Evolutionary conservation across 129 eudicot genomes (phyloP).

Genomic region (Rutidosis leptorrhynchoides): DNA sequence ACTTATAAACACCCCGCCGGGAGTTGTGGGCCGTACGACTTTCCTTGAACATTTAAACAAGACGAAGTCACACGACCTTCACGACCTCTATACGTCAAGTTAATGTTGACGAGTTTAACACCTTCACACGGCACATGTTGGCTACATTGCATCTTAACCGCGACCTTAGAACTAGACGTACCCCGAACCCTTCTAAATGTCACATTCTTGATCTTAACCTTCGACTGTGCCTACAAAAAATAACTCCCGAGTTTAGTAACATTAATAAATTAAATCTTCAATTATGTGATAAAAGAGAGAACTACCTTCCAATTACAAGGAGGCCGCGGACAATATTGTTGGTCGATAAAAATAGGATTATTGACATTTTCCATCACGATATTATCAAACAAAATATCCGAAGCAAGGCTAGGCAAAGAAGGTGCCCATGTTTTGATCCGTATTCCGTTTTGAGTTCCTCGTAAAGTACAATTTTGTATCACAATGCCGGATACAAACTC

Average conservation of each 20-base stretch:
- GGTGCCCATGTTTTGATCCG: slow-evolving; percentile 78
- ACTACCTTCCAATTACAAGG: slow-evolving; percentile 43
- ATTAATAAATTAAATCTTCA: not conserved
- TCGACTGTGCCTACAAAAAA: slow-evolving; percentile 36
- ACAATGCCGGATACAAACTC: slow-evolving; percentile 42
- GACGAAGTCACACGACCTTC: slow-evolving; percentile 38
- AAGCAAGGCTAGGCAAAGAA: slow-evolving; percentile 34
- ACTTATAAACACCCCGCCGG: slow-evolving; percentile 48
- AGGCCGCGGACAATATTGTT: slow-evolving; percentile 56
- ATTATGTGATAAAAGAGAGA: not conserved
- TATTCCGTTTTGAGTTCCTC: slow-evolving; percentile 58
- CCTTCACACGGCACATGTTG: slow-evolving; percentile 43
- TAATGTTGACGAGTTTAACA: slow-evolving; percentile 46
- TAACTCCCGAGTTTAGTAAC: not conserved
- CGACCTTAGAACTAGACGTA: slow-evolving; percentile 45
- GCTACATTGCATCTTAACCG: slow-evolving; percentile 42
- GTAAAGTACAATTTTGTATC: slow-evolving; percentile 41
- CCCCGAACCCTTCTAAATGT: slow-evolving; percentile 47
- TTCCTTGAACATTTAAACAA: slow-evolving; percentile 46
- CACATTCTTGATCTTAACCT: slow-evolving; percentile 45
- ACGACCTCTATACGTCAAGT: slow-evolving; percentile 42
- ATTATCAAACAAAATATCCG: slow-evolving; percentile 39
- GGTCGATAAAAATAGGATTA: slow-evolving; percentile 74
- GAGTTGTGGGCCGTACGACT: slow-evolving; percentile 40
- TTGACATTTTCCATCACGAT: slow-evolving; percentile 47